Evolutionary conservation across 306 rosid species (phyloP), one percentile per base, ranked within the genome.

Genomic region (Glycyrrhiza uralensis): DNA sequence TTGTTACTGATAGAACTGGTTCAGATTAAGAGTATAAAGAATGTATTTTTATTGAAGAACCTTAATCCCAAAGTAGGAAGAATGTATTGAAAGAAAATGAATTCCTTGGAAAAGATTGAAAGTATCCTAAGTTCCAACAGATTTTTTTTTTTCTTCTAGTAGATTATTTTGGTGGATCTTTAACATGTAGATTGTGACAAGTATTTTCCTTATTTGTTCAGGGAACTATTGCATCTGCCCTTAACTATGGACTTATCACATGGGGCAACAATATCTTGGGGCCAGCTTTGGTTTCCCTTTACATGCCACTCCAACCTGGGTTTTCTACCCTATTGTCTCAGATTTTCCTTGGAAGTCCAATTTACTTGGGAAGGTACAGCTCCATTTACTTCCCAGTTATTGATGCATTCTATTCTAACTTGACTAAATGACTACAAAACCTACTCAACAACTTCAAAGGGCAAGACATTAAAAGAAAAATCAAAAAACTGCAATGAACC

Each of bases 251-350:
- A 79, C 86, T 94, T 29, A 52, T 86, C 50, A 82, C 90, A 38
- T 94, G 98, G 98, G 65, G 90, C 85, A 91, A 89, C 80, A 94
- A 86, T 81, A 89, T 94, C 56, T 77, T 94, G 76, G 98, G 98
- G 61, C 98, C 98, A 69, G 74, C 97, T 70, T 75, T 94, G 84
- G 92, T 91, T 62, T 80, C 98, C 67, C 92, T 91, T 55, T 94
- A 94, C 76, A 86, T 69, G 54, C 98, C 98, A 41, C 91, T 94
- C 72, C 98, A 94, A 68, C 98, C 98, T 82, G 88, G 76, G 0
- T 83, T 84, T 50, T 86, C 98, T 41, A 70, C 98, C 5, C 6
- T 89, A 30, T 36, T 94, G 52, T 91, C 98, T 65, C 89, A 81
- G 75, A 73, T 94, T 64, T 91, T 94, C 80, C 90, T 94, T 26